Conservation (phyloP, 2,329 filamentous ascomycete species). For the Xylariaceae sp. region DNA sequence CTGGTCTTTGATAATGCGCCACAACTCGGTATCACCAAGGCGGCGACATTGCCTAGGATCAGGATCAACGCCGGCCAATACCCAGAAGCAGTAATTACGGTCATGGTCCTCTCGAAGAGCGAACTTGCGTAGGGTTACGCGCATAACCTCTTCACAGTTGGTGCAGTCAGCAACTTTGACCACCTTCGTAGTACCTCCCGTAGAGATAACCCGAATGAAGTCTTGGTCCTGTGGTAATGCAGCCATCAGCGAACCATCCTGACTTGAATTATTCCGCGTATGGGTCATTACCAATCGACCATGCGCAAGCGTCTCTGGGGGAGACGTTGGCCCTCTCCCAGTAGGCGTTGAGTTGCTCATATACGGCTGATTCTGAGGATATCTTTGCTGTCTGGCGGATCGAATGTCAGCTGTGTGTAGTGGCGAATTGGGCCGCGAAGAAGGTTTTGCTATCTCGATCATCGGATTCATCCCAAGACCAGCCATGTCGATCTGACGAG, state of each 20-base stretch:
- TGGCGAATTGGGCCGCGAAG: constrained; percentile 76
- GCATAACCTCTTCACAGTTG: constrained; percentile 90
- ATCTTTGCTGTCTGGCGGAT: constrained; percentile 59
- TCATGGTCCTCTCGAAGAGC: constrained; percentile 88
- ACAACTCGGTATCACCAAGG: constrained; percentile 84
- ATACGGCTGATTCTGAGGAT: constrained; percentile 57
- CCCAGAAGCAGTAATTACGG: constrained; percentile 96
- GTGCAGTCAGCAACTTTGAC: constrained; percentile 92
- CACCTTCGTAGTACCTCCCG: constrained; percentile 88
- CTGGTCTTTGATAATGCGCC: constrained; percentile 88
- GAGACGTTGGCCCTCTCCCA: constrained; percentile 64
- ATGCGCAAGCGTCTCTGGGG: constrained; percentile 67
- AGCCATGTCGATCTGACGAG: constrained; percentile 62
- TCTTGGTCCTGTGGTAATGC: constrained; percentile 85
- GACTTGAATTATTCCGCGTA: constrained; percentile 79
- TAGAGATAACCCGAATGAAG: constrained; percentile 91
- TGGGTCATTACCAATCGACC: constrained; percentile 71
- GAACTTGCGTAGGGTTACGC: constrained; percentile 87
- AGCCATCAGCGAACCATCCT: constrained; percentile 86
- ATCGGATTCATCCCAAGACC: constrained; percentile 49
- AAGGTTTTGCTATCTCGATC: constrained; percentile 56
- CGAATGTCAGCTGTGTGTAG: constrained; percentile 63
- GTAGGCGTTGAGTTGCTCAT: constrained; percentile 57
- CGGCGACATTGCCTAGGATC: constrained; percentile 82
- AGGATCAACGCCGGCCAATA: constrained; percentile 83